A percentile compares a stretch with the other conserved stretches of the same genome.
These are phyloP conservation scores for Microstegium vimineum DNA, from an alignment of 176 grass and related monocot genomes.

Conservation along the genomic window DNA sequence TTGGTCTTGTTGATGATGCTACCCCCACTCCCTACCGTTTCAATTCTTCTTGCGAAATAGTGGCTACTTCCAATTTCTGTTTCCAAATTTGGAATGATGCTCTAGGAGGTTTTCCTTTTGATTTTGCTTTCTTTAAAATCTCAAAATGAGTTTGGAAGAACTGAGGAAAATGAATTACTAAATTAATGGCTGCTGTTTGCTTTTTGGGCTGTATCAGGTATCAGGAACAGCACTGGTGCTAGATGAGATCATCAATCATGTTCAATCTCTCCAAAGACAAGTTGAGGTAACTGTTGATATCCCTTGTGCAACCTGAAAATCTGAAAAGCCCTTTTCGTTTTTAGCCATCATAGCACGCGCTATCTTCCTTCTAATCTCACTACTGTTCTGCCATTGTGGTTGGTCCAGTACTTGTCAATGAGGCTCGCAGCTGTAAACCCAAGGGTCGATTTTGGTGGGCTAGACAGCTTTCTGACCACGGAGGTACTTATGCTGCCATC, in stretches of 20 bases:
- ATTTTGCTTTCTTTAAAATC: neutral
- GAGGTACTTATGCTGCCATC: constrained; percentile 39
- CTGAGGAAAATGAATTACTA: neutral
- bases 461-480: constrained; percentile 66
- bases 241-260: constrained; percentile 96
- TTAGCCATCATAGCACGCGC: neutral
- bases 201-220: constrained; percentile 43
- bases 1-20: neutral
- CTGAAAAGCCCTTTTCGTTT: neutral
- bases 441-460: constrained; percentile 64
- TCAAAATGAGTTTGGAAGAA: neutral
- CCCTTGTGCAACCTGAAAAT: neutral
- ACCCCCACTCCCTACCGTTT: neutral
- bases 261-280: constrained; percentile 92
- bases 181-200: neutral
- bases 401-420: constrained; percentile 80
- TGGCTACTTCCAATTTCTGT: neutral
- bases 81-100: neutral
- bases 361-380: neutral
- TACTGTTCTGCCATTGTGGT: constrained; percentile 15
- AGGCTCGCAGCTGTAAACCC: constrained; percentile 81
- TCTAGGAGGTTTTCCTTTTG: neutral
- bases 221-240: constrained; percentile 84
- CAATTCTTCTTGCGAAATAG: neutral
- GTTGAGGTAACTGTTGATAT: constrained; percentile 59